Conservation (phyloP, 2,329 filamentous ascomycete genomes). For the Stemphylium vesicarium region DNA sequence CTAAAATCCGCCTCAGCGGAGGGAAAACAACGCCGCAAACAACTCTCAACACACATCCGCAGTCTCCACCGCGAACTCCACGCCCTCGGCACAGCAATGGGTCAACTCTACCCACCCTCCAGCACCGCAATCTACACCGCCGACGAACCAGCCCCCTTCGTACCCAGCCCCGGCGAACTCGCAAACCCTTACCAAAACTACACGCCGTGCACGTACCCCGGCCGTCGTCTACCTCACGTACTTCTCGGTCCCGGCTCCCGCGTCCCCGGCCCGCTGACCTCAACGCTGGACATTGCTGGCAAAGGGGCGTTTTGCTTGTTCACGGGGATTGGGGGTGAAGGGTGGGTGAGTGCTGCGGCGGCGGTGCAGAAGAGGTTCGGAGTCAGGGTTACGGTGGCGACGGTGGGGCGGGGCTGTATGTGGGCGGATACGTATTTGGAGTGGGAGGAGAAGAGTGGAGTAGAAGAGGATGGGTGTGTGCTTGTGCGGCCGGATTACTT, state of each 20-base stretch:
- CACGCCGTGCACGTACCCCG: neutral
- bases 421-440: neutral
- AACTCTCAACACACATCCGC: too few species aligned
- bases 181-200: too few species aligned
- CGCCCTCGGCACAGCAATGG: too few species aligned
- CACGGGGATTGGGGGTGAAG: slow-evolving; percentile 3
- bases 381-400: neutral
- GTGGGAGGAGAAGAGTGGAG: slow-evolving; percentile 2
- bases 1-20: too few species aligned
- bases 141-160: slow-evolving; percentile 2
- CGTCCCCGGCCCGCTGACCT: neutral
- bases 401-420: slow-evolving; percentile 1
- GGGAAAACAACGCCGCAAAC: too few species aligned
- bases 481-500: slow-evolving; percentile 1
- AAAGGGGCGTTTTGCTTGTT: slow-evolving; percentile 2
- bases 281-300: neutral
- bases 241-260: neutral
- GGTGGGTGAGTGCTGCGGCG: neutral
- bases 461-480: slow-evolving; percentile 1
- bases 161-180: too few species aligned
- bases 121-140: neutral
- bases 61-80: too few species aligned
- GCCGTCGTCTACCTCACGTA: slow-evolving; percentile 2
- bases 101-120: too few species aligned
- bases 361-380: neutral